These are phyloP conservation scores for Fremontodendron californicum DNA, from an alignment of 345 rosid species.

Conservation along the genomic window DNA sequence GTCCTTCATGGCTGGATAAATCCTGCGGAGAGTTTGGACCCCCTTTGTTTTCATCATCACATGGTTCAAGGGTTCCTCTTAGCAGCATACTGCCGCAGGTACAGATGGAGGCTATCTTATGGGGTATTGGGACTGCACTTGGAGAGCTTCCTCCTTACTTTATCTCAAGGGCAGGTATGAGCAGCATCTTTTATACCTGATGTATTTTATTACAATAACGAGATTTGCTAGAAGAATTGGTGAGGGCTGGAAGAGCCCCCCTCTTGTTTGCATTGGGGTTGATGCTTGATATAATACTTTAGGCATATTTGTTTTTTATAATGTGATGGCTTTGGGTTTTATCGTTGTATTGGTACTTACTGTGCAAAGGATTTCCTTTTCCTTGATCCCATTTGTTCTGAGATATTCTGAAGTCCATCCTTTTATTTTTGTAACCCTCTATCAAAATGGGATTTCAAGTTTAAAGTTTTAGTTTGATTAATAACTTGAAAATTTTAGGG, in stretches of 20 bases:
- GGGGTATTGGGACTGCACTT: slow-evolving; percentile 99
- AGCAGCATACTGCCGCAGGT: slow-evolving; percentile 79
- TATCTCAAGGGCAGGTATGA: slow-evolving; percentile 91
- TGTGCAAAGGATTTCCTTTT: neutral
- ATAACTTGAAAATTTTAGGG: neutral
- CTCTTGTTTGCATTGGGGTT: neutral
- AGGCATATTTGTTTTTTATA: neutral
- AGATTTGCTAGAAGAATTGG: neutral
- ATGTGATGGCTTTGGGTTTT: neutral
- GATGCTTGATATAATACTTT: neutral
- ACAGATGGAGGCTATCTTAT: slow-evolving; percentile 80
- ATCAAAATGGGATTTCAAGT: neutral
- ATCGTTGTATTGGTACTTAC: neutral
- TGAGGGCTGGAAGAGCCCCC: neutral
- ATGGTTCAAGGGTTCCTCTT: slow-evolving; percentile 79
- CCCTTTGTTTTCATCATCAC: slow-evolving; percentile 47
- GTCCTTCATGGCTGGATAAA: slow-evolving; percentile 93
- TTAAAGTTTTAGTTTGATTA: neutral
- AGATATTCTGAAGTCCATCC: neutral
- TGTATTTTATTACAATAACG: neutral
- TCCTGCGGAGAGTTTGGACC: slow-evolving; percentile 84
- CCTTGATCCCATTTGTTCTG: neutral
- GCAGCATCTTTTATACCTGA: neutral
- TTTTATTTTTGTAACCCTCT: neutral
- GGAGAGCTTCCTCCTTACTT: slow-evolving; percentile 99